Base-by-base conservation (phyloP, 169 alveolate genomes). In the Plasmodium blacklocki region DNA sequence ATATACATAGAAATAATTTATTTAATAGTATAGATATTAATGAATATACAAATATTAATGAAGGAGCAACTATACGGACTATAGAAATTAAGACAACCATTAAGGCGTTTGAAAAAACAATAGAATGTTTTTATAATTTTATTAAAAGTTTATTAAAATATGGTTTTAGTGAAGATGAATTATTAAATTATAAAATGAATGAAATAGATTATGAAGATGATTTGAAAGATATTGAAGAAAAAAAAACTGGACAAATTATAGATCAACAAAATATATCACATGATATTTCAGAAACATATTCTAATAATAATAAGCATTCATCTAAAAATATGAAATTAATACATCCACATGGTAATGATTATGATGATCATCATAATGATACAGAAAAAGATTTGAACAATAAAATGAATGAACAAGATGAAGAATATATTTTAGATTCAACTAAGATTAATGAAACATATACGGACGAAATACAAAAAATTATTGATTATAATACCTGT, bases 21-120 rank as follows among this genome's bases (percentile, higher is more conserved):
- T 73, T 60, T 71, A 93, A 93, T 39, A 78, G 80, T 26, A 88
- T 93, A 15, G 74, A 74, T 63, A 74, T 75, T n/a, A 88, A 89
- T 49, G 94, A 80, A 62, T 68, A 89, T 58, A 93, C 93, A 3
- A 93, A 93, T 43, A 93, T 93, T 58, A 93, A 93, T 74, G 94
- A 89, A 29, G 88, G 91, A 14, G 85, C 91, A 12, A 83, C 91
- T 8, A 56, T 83, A 26, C 50, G 83, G 45, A 83, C 91, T 15
- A 63, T 83, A 15, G 91, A 83, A 68, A 83, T 83, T 54, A 83
- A 83, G 49, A 83, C 91, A 8, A 83, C 70, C 12, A 45, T 54
- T 14, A 52, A 83, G 8, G 54, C 83, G 19, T 68, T 83, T 73
- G 62, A 45, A n/a, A 62, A 67, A 68, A 72, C 75, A 19, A 63